Base-by-base conservation (phyloP, 2,329 filamentous ascomycete genomes). In the Phaeophleospora eucalypticola region DNA sequence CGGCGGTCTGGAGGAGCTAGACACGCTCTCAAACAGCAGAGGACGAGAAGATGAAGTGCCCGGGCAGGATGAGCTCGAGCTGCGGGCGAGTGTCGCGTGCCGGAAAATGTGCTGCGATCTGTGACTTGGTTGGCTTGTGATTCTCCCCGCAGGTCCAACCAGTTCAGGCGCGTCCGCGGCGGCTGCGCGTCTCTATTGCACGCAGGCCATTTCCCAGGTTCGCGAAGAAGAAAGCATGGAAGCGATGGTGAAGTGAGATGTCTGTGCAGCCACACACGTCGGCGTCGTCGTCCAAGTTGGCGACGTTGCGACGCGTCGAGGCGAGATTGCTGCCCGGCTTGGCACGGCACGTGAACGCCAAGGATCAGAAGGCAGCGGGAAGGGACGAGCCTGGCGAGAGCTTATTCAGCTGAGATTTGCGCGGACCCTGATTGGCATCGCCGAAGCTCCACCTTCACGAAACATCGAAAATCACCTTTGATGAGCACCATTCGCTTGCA, bases 181-280 rank as follows among this genome's bases (percentile, higher is more conserved):
- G 12, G 24, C 24, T 7, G 24, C n/a, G n/a, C n/a, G n/a, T n/a
- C n/a, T n/a, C 24, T 29, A 29, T 12, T 12, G 12, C 24, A 29
- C 24, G 24, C 24, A 12, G 12, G 24, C 24, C 24, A 29, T 29
- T 29, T 29, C 24, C 24, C 6, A 12, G 24, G 6, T 29, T 29
- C 12, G 24, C 24, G 24, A 7, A 7, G 24, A 7, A 7, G 24
- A 29, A 29, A 29, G 24, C 24, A 29, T 29, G 24, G 24, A 29
- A 29, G 12, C 12, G 24, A 12, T 29, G 24, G 12, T 12, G 24
- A 29, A 6, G 24, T 29, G 24, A 29, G 12, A 7, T 6, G 6
- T 6, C 12, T 29, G 24, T 19, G 29, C n/a, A 18, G 40, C 40
- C 40, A 42, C 40, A 6, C 27, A 42, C 40, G 40, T 42, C 40